Conservation (phyloP, 305 asterid species). For the Fraxinus greggii region DNA sequence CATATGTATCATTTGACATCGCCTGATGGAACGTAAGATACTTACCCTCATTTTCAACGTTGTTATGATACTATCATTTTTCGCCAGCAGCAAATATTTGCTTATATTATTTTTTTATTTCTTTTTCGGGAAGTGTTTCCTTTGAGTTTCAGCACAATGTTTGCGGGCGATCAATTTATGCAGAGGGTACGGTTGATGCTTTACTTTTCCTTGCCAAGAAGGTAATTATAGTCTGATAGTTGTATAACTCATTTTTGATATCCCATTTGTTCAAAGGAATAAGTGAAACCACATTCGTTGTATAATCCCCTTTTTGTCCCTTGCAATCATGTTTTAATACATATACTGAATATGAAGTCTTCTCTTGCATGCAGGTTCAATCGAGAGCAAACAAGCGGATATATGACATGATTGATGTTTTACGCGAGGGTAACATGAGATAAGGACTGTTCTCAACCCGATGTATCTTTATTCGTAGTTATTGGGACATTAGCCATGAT, state of each 20-base stretch:
- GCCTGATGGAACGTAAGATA: conserved; percentile 76
- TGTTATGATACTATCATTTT: conserved; percentile 1
- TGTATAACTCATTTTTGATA: not conserved
- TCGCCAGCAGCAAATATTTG: conserved; percentile 6
- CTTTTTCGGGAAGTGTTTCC: conserved; percentile 45
- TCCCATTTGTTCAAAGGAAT: not conserved
- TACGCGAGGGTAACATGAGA: conserved; percentile 87
- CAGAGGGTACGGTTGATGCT: conserved; percentile 90
- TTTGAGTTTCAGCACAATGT: conserved; percentile 92
- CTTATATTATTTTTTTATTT: conserved; percentile 3
- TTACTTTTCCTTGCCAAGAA: conserved; percentile 78
- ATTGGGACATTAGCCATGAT: not conserved
- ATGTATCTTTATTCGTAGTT: not conserved
- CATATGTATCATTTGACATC: conserved; percentile 86
- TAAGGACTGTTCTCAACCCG: conserved; percentile 22
- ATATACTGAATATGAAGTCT: conserved; percentile 3
- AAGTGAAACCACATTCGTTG: not conserved
- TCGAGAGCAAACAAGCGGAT: conserved; percentile 65
- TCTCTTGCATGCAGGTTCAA: conserved; percentile 51
- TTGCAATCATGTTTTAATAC: not conserved
- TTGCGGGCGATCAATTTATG: conserved; percentile 96
- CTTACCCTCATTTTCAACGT: conserved; percentile 2
- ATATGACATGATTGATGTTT: conserved; percentile 83
- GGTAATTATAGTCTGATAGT: conserved; percentile 37
- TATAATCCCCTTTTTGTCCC: not conserved